A percentile compares a stretch with the other conserved stretches of the same genome.
Conservation (phyloP, 148 eudicot species). For the Limonium bicolor region DNA sequence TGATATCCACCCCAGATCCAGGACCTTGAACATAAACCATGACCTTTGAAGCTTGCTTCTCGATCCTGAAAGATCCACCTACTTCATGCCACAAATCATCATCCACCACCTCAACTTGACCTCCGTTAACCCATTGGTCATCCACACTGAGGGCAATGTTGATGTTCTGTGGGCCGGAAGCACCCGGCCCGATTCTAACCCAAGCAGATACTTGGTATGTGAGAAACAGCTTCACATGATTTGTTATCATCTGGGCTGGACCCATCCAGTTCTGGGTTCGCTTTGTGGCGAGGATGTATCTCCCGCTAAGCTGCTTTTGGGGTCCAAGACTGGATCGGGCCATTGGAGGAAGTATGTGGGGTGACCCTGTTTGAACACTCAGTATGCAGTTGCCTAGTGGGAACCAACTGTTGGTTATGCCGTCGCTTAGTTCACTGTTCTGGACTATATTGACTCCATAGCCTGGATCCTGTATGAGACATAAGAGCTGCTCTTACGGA, state of each 20-base stretch:
- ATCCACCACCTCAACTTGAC: constrained; percentile 52
- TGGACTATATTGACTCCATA: constrained; percentile 68
- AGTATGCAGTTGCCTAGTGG: constrained; percentile 81
- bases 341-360: constrained; percentile 83
- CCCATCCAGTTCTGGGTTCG: constrained; percentile 99
- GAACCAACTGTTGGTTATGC: constrained; percentile 63
- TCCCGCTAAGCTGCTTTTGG: constrained; percentile 55
- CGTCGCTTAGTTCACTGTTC: constrained; percentile 60
- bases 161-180: constrained; percentile 61
- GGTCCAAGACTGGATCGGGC: constrained; percentile 53
- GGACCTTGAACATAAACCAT: constrained; percentile 93
- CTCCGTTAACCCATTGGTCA: constrained; percentile 87
- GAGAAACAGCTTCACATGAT: constrained; percentile 53
- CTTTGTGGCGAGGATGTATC: constrained; percentile 55
- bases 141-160: constrained; percentile 72
- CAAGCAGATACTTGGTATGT: constrained; percentile 94
- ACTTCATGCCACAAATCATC: constrained; percentile 82
- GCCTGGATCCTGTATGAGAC: constrained; percentile 26
- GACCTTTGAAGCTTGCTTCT: constrained; percentile 61
- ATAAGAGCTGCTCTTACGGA: constrained; percentile 5
- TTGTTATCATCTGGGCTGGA: constrained; percentile 89
- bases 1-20: constrained; percentile 56
- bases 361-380: constrained; percentile 51
- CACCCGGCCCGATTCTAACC: constrained; percentile 55
- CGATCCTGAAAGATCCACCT: constrained; percentile 84